A percentile compares a stretch with the other conserved stretches of the same genome.
Evolutionary conservation across 202 grass and related monocot species (phyloP).

Genomic region (Carex arenaria): DNA sequence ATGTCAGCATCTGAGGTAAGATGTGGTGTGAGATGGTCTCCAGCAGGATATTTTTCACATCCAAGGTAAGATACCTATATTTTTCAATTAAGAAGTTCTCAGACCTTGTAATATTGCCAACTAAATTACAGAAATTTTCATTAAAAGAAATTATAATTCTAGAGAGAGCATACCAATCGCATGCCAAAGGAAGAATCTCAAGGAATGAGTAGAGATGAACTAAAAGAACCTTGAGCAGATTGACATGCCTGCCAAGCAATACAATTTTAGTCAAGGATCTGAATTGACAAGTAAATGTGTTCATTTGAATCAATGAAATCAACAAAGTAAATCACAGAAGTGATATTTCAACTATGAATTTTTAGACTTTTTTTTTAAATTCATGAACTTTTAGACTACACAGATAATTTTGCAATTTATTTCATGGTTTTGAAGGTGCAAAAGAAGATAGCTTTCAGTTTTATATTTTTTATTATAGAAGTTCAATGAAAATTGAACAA

Average conservation of each 20-base stretch:
- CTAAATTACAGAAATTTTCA: constrained; percentile 1
- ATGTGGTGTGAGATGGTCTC: constrained; percentile 86
- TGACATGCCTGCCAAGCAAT: constrained; percentile 68
- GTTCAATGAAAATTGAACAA: not conserved
- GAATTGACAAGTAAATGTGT: constrained; percentile 3
- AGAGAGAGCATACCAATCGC: constrained; percentile 58
- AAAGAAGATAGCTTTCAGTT: not conserved
- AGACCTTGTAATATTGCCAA: constrained; percentile 1
- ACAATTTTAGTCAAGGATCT: not conserved
- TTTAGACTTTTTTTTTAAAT: not conserved
- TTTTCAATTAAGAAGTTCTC: not conserved
- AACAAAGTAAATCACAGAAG: constrained; percentile 18
- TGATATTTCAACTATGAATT: not conserved
- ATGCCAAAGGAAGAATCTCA: constrained; percentile 68
- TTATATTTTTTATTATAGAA: not conserved
- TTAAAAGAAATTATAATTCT: constrained; percentile 9
- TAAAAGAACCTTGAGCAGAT: constrained; percentile 64
- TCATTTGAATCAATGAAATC: constrained; percentile 13
- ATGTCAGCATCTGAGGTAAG: constrained; percentile 73
- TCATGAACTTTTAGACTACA: not conserved
- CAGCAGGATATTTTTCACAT: constrained; percentile 94
- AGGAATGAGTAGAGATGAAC: constrained; percentile 85
- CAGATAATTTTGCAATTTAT: not conserved
- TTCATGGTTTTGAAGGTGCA: not conserved
- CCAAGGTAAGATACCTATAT: constrained; percentile 73